Conservation (phyloP, 2,329 filamentous ascomycete species). For the Daldinia sp. region DNA sequence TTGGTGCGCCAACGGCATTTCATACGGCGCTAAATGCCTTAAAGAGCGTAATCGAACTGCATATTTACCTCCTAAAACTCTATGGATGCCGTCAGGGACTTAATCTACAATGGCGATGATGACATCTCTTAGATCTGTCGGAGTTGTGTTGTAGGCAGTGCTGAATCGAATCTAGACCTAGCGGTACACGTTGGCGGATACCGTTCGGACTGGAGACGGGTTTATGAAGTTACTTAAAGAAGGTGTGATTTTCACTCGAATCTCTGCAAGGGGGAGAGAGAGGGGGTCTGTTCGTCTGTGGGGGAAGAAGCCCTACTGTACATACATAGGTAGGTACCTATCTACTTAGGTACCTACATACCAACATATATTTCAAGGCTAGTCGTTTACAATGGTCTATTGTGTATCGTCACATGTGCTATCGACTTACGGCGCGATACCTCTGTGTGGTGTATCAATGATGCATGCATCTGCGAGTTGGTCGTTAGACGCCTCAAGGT, state of each 20-base stretch:
- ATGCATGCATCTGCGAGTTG: constrained; percentile 20
- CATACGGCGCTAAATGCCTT: not conserved
- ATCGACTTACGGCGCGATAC: constrained; percentile 16
- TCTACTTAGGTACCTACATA: not conserved
- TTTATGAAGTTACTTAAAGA: constrained; percentile 35
- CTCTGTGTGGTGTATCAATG: constrained; percentile 13
- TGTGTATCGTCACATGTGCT: constrained; percentile 33
- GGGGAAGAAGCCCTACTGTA: not conserved
- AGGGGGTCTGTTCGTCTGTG: not conserved
- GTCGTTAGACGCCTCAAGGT: constrained; percentile 17
- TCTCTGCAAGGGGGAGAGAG: not conserved
- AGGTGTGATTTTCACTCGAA: constrained; percentile 25
- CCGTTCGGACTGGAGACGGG: constrained; percentile 32
- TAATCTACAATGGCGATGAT: constrained; percentile 11
- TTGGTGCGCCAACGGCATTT: constrained; percentile 10
- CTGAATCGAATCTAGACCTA: constrained; percentile 12
- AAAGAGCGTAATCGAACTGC: not conserved
- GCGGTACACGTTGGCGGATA: constrained; percentile 20
- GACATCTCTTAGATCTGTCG: not conserved
- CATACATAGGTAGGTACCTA: no score
- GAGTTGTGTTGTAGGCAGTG: not conserved
- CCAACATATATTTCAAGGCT: not conserved
- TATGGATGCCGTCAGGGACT: not conserved
- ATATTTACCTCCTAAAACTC: not conserved
- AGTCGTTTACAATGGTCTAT: constrained; percentile 13